phyloP scores from a whole-genome alignment of 768 basidiomycete species.

The Mycena chlorophos region DNA sequence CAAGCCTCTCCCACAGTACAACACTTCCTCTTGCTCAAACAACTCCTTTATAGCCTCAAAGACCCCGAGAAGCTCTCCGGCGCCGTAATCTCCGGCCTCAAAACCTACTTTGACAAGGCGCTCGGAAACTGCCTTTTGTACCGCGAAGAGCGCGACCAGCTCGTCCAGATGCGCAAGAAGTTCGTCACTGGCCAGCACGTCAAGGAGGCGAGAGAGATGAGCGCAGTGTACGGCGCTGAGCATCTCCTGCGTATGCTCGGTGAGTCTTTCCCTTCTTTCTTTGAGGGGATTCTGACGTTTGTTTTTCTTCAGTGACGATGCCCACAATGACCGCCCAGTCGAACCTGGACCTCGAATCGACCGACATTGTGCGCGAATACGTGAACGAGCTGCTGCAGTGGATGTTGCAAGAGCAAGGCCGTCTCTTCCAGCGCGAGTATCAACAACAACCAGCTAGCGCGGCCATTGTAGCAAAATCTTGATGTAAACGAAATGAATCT shows the following conservation, averaged over 20 bases:
- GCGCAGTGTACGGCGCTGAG: conserved; percentile 89
- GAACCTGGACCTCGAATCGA: conserved; percentile 87
- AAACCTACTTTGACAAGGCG: conserved; percentile 91
- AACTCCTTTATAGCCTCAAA: conserved; percentile 48
- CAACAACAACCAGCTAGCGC: conserved; percentile 63
- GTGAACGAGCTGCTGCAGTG: conserved; percentile 87
- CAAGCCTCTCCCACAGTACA: conserved; percentile 52
- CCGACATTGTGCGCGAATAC: conserved; percentile 81
- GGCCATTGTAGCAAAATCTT: conserved; percentile 75
- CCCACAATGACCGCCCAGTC: conserved; percentile 89
- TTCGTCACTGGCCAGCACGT: conserved; percentile 77
- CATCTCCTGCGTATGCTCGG: conserved; percentile 91
- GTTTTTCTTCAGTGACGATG: conserved; percentile 77
- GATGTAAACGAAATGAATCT: too few species aligned
- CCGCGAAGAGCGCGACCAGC: conserved; percentile 93
- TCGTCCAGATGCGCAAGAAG: conserved; percentile 70
- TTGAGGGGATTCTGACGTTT: neutral
- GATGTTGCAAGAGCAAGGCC: conserved; percentile 73
- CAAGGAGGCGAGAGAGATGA: conserved; percentile 80
- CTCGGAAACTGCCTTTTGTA: conserved; percentile 89
- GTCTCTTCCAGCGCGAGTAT: conserved; percentile 78
- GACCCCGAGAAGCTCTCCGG: conserved; percentile 70
- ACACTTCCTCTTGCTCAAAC: conserved; percentile 23
- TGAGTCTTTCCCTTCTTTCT: conserved; percentile 36
- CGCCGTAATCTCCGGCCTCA: conserved; percentile 82